Base-by-base conservation (phyloP, 2,329 filamentous ascomycete species). In the Aspergillus luchuensis region DNA sequence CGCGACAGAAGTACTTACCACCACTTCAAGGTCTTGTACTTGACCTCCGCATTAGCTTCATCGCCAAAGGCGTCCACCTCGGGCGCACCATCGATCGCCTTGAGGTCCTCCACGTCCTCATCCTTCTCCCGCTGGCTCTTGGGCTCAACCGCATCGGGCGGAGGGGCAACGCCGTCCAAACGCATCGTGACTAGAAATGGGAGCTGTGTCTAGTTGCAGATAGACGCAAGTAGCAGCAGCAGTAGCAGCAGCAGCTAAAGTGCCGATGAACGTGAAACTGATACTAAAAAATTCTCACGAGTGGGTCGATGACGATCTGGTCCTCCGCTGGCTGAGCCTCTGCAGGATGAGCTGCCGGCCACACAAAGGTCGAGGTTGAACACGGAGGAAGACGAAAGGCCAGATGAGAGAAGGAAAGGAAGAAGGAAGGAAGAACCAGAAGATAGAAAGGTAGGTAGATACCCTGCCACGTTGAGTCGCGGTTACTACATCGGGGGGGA, bases 11-110 rank as follows among this genome's bases (percentile, higher is more conserved):
- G 21, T 38, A 65, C 65, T 36, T 66, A 67, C 65, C 66, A 67
- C 66, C 81, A 84, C 49, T 74, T 71, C 73, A 81, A 75, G 1
- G 79, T 81, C 64, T 78, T 79, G 66, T 81, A 83, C 59, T 83
- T 76, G 57, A 82, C 76, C 50, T 78, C 76, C 5, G 71, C 66
- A 6, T 61, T 58, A n/a, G 64, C 67, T 56, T 76, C 74, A 57
- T 74, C 62, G 1, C 72, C 72, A 56, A 75, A 76, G 7, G 71
- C 70, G 56, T 76, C 74, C 10, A 49, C 47, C 28, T 57, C 58
- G 4, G 62, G 54, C 23, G 56, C 43, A 11, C 57, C 53, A 10
- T 58, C 33, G 8, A 59, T 48, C n/a, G 59, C 57, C 49, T 65
- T 61, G 38, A 67, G 52, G 50, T 64, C 63, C 28, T 64, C 63